Conservation (phyloP, 345 rosid genomes). For the Jatropha curcas region DNA sequence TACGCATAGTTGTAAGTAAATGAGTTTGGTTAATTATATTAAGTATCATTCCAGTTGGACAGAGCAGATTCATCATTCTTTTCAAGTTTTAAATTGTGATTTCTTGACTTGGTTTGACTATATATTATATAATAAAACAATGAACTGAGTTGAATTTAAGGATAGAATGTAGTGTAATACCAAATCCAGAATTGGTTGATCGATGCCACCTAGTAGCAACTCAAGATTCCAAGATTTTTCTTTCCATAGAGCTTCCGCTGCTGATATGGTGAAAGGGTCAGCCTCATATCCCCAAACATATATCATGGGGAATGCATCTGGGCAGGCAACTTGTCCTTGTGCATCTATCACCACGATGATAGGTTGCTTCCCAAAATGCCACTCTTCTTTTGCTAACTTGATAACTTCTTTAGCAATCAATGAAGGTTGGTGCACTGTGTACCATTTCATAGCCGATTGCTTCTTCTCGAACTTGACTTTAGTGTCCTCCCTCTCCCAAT, state of each 20-base stretch:
- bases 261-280: slow-evolving; percentile 26
- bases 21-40: too few species aligned
- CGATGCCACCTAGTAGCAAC: slow-evolving; percentile 12
- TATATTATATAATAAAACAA: too few species aligned
- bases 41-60: too few species aligned
- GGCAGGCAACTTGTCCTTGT: slow-evolving; percentile 20
- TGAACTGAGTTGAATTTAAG: too few species aligned
- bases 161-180: neutral
- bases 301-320: slow-evolving; percentile 29
- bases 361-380: slow-evolving; percentile 24
- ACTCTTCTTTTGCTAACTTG: slow-evolving; percentile 23
- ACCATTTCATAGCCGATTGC: slow-evolving; percentile 70
- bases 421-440: slow-evolving; percentile 58
- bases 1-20: too few species aligned
- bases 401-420: slow-evolving; percentile 36
- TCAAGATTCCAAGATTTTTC: slow-evolving; percentile 20
- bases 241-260: slow-evolving; percentile 21
- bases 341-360: slow-evolving; percentile 22
- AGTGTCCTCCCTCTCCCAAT: slow-evolving; percentile 29
- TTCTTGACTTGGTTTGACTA: too few species aligned
- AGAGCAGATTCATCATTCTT: too few species aligned
- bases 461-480: slow-evolving; percentile 46
- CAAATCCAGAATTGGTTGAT: slow-evolving; percentile 4
- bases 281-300: slow-evolving; percentile 25
- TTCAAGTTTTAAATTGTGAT: too few species aligned